These are phyloP conservation scores for Glonium stellatum DNA, from an alignment of 495 filamentous ascomycete genomes.

Conservation along the genomic window DNA sequence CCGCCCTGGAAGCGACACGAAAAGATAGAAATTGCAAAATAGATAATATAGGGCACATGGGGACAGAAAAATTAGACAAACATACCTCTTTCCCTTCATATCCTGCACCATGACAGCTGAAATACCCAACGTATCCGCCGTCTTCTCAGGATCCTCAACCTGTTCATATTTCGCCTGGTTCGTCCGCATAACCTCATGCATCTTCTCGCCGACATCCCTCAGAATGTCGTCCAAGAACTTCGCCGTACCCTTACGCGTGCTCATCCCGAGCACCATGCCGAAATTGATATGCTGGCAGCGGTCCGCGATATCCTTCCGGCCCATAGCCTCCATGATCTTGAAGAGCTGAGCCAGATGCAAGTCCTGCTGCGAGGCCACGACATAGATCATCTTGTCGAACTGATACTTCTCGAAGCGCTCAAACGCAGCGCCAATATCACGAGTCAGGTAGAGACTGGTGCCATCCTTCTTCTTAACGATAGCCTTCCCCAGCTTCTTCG, in stretches of 20 bases:
- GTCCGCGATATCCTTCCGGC: constrained; percentile 51
- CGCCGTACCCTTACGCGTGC: constrained; percentile 60
- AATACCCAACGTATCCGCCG: constrained; percentile 53
- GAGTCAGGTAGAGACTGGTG: constrained; percentile 61
- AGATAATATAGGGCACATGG: background rate
- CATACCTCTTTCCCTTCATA: constrained; percentile 61
- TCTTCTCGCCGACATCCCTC: constrained; percentile 55
- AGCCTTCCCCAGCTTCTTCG: constrained; percentile 61
- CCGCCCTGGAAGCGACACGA: too few species aligned
- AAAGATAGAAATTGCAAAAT: background rate
- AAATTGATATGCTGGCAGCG: constrained; percentile 68
- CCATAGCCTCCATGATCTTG: constrained; percentile 64
- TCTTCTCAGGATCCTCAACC: constrained; percentile 52
- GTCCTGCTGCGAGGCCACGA: constrained; percentile 63
- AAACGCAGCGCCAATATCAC: constrained; percentile 62
- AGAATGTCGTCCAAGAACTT: constrained; percentile 67
- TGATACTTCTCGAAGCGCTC: constrained; percentile 57
- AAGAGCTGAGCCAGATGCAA: constrained; percentile 66
- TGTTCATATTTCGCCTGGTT: constrained; percentile 60
- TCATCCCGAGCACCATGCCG: constrained; percentile 66
- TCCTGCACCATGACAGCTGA: constrained; percentile 68
- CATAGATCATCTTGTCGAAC: constrained; percentile 74
- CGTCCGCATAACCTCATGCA: constrained; percentile 65
- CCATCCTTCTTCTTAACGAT: constrained; percentile 64
- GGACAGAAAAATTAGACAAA: background rate